Evolutionary conservation across 495 filamentous ascomycete genomes (phyloP), one percentile per base, ranked within the genome.

Genomic region (Pseudomonodictys pantanalensis): DNA sequence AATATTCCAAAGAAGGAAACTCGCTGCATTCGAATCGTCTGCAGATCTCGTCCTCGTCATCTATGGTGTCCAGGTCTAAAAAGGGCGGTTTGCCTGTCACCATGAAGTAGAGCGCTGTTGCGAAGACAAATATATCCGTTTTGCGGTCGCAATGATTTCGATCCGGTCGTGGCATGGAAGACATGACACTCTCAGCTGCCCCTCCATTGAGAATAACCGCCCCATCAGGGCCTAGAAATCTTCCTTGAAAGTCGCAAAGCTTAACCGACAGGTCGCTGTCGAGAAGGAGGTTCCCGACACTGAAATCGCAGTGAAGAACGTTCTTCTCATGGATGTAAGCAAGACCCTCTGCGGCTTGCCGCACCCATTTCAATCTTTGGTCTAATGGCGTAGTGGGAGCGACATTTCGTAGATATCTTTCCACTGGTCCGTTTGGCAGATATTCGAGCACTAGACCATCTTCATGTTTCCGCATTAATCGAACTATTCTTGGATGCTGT

Each of bases 161-260:
- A 18, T 7, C 41, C 17, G 41, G 41, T 18, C 41, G 41, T 44
- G 41, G 41, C 41, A 44, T 44, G 7, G 41, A 44, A 8, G 41
- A 18, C 41, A 44, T 18, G 6, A 6, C 17, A 7, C 7, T 7
- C 17, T 44, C 7, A 7, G 41, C 41, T 18, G 41, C 32, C 32
- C n/a, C n/a, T n/a, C n/a, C n/a, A n/a, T n/a, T n/a, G n/a, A n/a
- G n/a, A n/a, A n/a, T n/a, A n/a, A n/a, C n/a, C n/a, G n/a, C n/a
- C n/a, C n/a, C n/a, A n/a, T n/a, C n/a, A n/a, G n/a, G n/a, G n/a
- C n/a, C n/a, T n/a, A n/a, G n/a, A n/a, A n/a, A n/a, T n/a, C n/a
- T n/a, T n/a, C n/a, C n/a, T 38, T 38, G 32, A 20, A 44, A 44
- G 6, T 44, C 41, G 41, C 41, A 44, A 44, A 44, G 41, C 41